A percentile compares a stretch with the other conserved stretches of the same genome.
Evolutionary conservation across 495 filamentous ascomycete genomes (phyloP).

Genomic region (Aspergillus panamensis): DNA sequence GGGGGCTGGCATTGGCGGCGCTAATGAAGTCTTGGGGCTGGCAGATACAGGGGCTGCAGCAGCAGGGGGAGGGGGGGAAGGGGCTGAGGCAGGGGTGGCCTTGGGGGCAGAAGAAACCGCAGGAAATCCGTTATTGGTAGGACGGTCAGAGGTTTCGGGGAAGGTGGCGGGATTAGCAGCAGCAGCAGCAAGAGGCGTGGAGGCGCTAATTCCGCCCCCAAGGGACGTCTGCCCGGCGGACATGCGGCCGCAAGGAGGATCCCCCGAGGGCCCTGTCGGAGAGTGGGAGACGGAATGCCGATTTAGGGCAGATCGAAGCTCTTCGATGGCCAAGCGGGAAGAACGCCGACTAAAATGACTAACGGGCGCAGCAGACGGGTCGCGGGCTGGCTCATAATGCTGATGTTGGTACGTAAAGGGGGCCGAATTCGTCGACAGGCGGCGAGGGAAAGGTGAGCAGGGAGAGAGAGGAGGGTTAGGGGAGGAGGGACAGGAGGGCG

Average conservation of each 20-base stretch:
- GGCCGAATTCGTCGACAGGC: conserved; percentile 17
- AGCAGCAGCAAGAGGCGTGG: conserved; percentile 28
- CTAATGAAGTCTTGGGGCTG: conserved; percentile 28
- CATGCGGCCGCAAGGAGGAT: conserved; percentile 35
- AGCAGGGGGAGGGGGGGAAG: conserved; percentile 19
- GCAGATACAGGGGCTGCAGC: conserved; percentile 21
- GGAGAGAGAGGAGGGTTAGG: conserved; percentile 26
- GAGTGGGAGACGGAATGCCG: conserved; percentile 42
- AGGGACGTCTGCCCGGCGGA: conserved; percentile 33
- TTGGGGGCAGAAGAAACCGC: conserved; percentile 25
- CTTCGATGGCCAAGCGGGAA: conserved; percentile 46
- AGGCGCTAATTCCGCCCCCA: conserved; percentile 28
- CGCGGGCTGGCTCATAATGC: conserved; percentile 36
- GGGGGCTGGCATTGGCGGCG: conserved; percentile 38
- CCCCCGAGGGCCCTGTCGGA: conserved; percentile 40
- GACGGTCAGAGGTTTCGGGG: conserved; percentile 15
- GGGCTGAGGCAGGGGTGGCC: conserved; percentile 20
- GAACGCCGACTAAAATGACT: conserved; percentile 37
- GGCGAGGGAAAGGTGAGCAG: conserved; percentile 18
- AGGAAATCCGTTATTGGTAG: conserved; percentile 21
- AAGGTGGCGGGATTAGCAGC: conserved; percentile 26
- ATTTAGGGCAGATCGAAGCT: conserved; percentile 46
- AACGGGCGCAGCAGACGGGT: conserved; percentile 27
- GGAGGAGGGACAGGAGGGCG: conserved; percentile 31
- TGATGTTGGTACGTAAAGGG: conserved; percentile 15